phyloP scores from a whole-genome alignment of 305 asterid genomes.

The Solanum chacoense region DNA sequence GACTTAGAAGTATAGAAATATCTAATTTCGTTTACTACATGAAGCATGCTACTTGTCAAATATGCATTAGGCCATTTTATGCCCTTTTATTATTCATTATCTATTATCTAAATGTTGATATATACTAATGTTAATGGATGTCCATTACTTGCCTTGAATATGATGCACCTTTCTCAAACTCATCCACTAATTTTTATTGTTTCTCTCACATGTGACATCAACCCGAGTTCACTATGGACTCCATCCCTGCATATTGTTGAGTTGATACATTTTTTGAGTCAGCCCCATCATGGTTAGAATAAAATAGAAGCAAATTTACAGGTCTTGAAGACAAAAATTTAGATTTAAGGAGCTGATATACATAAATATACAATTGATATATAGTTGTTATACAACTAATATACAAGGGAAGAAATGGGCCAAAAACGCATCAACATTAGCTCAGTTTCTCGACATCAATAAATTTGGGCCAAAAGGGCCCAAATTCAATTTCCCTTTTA shows the following conservation, averaged over 20 bases:
- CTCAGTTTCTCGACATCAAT: not conserved
- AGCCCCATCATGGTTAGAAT: not conserved
- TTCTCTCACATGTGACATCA: not conserved
- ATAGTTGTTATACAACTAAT: not conserved
- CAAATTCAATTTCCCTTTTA: not conserved
- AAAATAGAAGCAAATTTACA: too few relatives aligned
- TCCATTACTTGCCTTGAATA: not conserved
- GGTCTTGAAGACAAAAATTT: not conserved
- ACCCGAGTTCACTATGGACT: not conserved
- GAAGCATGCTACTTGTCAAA: not conserved
- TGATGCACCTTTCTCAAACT: not conserved
- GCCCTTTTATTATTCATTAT: too few relatives aligned
- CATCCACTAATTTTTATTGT: not conserved
- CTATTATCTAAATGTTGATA: too few relatives aligned
- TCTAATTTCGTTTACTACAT: not conserved
- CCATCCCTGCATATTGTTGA: not conserved
- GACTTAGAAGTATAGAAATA: not conserved
- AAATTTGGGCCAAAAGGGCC: not conserved
- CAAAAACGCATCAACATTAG: not conserved
- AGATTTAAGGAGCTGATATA: not conserved
- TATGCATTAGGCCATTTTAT: not conserved
- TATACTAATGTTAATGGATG: not conserved
- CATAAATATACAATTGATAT: not conserved
- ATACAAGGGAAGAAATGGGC: not conserved
- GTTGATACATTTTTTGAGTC: not conserved